A percentile compares a stretch with the other conserved stretches of the same genome.
phyloP scores from a whole-genome alignment of 441 rosid genomes.

The Lepidium campestre region DNA sequence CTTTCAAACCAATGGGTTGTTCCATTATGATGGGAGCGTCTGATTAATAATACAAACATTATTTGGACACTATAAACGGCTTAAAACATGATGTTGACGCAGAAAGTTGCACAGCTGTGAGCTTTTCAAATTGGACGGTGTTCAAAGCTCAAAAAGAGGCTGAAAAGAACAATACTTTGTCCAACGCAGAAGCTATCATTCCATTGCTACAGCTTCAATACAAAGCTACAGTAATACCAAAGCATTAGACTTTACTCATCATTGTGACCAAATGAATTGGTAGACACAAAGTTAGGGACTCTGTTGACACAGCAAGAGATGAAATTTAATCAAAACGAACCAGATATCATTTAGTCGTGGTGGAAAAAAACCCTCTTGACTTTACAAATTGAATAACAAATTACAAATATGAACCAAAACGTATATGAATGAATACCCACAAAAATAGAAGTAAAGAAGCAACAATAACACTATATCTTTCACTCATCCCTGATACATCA shows the following conservation, averaged over 20 bases:
- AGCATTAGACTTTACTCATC: slow-evolving; percentile 1
- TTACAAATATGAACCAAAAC: slow-evolving; percentile 24
- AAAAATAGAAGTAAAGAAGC: not conserved
- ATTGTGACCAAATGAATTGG: slow-evolving; percentile 10
- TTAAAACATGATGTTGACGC: slow-evolving; percentile 10
- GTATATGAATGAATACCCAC: slow-evolving; percentile 4
- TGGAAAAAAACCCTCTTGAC: not conserved
- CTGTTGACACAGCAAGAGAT: too few species aligned
- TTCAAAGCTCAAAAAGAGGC: slow-evolving; percentile 5
- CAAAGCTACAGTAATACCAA: slow-evolving; percentile 23
- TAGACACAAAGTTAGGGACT: not conserved
- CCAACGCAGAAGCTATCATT: slow-evolving; percentile 15
- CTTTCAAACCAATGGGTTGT: slow-evolving; percentile 26
- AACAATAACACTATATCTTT: not conserved
- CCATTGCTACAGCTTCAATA: slow-evolving; percentile 28
- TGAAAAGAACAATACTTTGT: not conserved
- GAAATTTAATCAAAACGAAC: too few species aligned
- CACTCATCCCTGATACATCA: slow-evolving; percentile 14
- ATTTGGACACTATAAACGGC: not conserved
- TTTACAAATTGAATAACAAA: slow-evolving; percentile 28
- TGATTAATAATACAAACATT: not conserved
- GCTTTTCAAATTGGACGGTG: slow-evolving; percentile 24
- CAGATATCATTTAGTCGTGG: not conserved
- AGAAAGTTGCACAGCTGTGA: slow-evolving; percentile 9
- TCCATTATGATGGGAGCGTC: slow-evolving; percentile 20